Conservation (phyloP, 768 basidiomycete species). For the Galerina marginata region DNA sequence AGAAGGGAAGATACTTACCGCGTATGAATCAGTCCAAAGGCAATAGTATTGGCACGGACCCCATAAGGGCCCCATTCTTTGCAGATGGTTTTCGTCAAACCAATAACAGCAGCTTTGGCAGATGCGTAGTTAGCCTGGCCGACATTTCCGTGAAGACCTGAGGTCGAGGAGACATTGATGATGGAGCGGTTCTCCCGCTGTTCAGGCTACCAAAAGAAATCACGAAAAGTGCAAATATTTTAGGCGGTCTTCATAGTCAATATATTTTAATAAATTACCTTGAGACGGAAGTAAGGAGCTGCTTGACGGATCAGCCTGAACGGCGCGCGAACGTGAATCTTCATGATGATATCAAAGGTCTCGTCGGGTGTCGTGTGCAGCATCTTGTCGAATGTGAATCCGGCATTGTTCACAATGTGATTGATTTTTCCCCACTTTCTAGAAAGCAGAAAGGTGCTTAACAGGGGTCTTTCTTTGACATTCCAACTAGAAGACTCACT, state of each 20-base stretch:
- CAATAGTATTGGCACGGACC: constrained; percentile 83
- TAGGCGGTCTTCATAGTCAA: not conserved
- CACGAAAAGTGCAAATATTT: no score
- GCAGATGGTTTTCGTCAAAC: constrained; percentile 83
- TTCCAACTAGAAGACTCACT: constrained; percentile 48
- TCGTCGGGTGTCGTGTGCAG: constrained; percentile 87
- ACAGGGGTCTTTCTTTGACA: not conserved
- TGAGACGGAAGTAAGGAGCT: constrained; percentile 84
- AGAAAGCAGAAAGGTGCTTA: not conserved
- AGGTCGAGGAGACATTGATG: constrained; percentile 81
- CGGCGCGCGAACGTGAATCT: constrained; percentile 85
- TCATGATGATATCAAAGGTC: constrained; percentile 79
- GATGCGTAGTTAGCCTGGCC: constrained; percentile 86
- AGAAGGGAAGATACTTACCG: constrained; percentile 45
- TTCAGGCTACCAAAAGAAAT: constrained; percentile 44
- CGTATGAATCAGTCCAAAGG: constrained; percentile 80
- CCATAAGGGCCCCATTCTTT: constrained; percentile 89
- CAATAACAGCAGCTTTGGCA: constrained; percentile 78
- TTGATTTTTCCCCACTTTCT: constrained; percentile 86
- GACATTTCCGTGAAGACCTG: constrained; percentile 87
- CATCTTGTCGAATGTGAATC: constrained; percentile 88
- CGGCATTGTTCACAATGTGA: constrained; percentile 86
- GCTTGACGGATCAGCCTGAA: constrained; percentile 86
- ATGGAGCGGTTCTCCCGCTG: constrained; percentile 73
- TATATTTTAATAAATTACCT: constrained; percentile 39